Base-by-base conservation (phyloP, 305 asterid genomes). In the Fraxinus angustifolia region DNA sequence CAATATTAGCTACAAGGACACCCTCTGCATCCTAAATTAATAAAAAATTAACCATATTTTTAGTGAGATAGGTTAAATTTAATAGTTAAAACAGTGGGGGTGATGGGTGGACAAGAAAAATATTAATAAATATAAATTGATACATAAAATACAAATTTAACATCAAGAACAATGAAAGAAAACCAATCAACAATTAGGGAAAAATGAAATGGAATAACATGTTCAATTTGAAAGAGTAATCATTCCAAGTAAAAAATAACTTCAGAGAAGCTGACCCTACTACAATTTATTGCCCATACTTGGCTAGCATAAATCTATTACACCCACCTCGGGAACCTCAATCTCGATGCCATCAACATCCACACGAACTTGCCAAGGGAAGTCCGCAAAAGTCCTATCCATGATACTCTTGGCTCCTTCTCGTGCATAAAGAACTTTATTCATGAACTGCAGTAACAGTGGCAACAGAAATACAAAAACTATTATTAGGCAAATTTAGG, bases 391-490 rank as follows among this genome's bases (percentile, higher is more conserved):
- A 83, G 97, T 93, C 86, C 97, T 85, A 84, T 92, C 97, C 98
- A 96, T 94, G 83, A 94, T 92, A 86, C 90, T 94, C 90, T 85
- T 92, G 67, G 99, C 99, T 72, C 98, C 98, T 90, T 96, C 99
- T 90, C 97, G 91, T 76, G 98, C 99, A 83, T 96, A 96, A 65
- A 94, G 93, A 83, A 96, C 98, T 91, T 96, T 94, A 84, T 96
- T 96, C 98, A 96, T 94, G 89, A 96, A 96, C 99, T 94, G 98
- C 92, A 92, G 80, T 82, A 83, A 75, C 33, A 71, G 42, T 53
- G 62, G 36, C 30, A 75, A 35, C 53, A 42, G n/a, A 16, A 12
- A 3, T 14, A 45, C 76, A 75, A 4, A 3, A 68, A 30, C 11
- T 30, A 68, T 30, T 28, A 68, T 28, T 28, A 12, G 38, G 28